These are phyloP conservation scores for Plasmopara viticola DNA, from an alignment of 352 stramenopile genomes.

Conservation along the genomic window DNA sequence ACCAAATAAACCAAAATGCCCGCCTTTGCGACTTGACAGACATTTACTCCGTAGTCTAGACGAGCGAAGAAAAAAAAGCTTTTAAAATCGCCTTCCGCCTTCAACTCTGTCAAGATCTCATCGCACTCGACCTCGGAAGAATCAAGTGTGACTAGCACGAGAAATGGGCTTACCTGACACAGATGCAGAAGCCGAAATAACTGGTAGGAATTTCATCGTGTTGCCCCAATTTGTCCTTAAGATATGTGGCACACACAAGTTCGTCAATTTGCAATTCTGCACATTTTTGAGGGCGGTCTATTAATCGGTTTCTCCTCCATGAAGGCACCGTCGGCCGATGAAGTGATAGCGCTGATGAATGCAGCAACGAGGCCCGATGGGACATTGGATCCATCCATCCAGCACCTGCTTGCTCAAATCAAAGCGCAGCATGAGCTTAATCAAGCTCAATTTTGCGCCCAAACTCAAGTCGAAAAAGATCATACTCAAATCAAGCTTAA, in stretches of 20 bases:
- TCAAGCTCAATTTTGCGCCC: constrained; percentile 16
- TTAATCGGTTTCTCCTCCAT: constrained; percentile 24
- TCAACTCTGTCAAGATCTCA: constrained; percentile 40
- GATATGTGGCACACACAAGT: neutral
- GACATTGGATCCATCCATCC: constrained; percentile 36
- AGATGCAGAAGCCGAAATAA: constrained; percentile 15
- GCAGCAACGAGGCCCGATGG: constrained; percentile 29
- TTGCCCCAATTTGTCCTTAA: too few species aligned
- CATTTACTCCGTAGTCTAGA: constrained; percentile 66
- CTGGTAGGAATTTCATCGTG: too few species aligned
- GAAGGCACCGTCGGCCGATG: constrained; percentile 47
- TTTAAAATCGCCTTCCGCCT: constrained; percentile 40
- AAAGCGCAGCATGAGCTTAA: constrained; percentile 29
- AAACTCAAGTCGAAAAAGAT: constrained; percentile 3
- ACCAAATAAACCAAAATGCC: constrained; percentile 66
- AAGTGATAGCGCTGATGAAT: constrained; percentile 54
- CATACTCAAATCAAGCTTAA: constrained; percentile 2
- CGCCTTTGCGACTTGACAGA: constrained; percentile 51
- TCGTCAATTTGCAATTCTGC: neutral
- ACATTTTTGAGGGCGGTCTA: constrained; percentile 19
- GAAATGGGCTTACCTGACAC: constrained; percentile 30
- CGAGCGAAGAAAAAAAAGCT: constrained; percentile 33
- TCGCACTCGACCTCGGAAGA: constrained; percentile 51
- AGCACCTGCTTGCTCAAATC: constrained; percentile 56
- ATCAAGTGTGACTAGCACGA: constrained; percentile 74